These are phyloP conservation scores for Mangifera indica DNA, from an alignment of 345 rosid genomes.

Conservation along the genomic window DNA sequence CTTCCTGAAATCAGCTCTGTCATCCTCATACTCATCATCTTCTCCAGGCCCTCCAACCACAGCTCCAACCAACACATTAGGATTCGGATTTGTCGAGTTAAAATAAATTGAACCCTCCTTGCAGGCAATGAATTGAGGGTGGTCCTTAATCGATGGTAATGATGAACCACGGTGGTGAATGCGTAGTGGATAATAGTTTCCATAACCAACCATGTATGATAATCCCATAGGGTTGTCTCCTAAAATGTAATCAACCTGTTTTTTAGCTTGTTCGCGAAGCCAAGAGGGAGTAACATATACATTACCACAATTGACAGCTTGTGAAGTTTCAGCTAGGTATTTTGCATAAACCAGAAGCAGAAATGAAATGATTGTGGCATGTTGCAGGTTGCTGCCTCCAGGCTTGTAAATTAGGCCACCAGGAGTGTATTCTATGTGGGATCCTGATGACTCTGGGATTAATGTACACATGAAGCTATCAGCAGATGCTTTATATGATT, in stretches of 20 bases:
- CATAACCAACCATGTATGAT: conserved; percentile 93
- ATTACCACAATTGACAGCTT: conserved; percentile 63
- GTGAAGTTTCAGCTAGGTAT: conserved; percentile 63
- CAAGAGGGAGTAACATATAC: conserved; percentile 42
- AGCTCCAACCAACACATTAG: conserved; percentile 72
- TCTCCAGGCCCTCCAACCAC: conserved; percentile 85
- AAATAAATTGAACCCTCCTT: conserved; percentile 74
- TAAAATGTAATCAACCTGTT: conserved; percentile 84
- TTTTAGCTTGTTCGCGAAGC: conserved; percentile 76
- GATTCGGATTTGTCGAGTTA: conserved; percentile 67
- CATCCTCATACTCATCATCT: conserved; percentile 68
- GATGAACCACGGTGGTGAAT: conserved; percentile 97
- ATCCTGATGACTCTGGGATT: conserved; percentile 64
- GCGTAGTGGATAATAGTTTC: conserved; percentile 62
- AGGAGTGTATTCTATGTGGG: conserved; percentile 70
- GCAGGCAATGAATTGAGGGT: conserved; percentile 59
- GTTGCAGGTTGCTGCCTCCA: conserved; percentile 95
- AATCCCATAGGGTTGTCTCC: conserved; percentile 82
- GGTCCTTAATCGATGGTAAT: conserved; percentile 63
- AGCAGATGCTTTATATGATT: conserved; percentile 83
- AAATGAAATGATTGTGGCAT: conserved; percentile 85
- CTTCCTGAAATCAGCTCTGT: conserved; percentile 66
- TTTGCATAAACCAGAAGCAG: conserved; percentile 83
- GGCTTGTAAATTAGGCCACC: conserved; percentile 97
- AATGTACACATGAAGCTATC: conserved; percentile 97